A percentile compares a stretch with the other conserved stretches of the same genome.
Evolutionary conservation across 129 eudicot genomes (phyloP).

Genomic region (Flaveria bidentis): DNA sequence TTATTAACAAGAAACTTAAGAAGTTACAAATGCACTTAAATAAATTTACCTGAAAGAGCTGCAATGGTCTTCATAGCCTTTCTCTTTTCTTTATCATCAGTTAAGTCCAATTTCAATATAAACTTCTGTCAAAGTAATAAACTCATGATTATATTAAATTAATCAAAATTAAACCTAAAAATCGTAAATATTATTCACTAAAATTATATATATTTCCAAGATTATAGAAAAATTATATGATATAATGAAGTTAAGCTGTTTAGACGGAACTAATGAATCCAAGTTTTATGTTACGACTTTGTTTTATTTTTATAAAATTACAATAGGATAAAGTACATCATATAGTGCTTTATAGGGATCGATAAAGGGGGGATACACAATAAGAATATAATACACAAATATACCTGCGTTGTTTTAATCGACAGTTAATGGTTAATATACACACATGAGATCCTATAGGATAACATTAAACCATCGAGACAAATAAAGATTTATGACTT

Average conservation of each 20-base stretch:
- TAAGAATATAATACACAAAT: background rate
- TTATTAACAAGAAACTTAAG: background rate
- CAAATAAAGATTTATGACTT: conserved; percentile 10
- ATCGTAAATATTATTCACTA: conserved; percentile 1
- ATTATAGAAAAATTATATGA: background rate
- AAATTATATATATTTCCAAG: background rate
- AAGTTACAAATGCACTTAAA: background rate
- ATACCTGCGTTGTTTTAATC: too few species aligned
- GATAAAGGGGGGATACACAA: conserved; percentile 2
- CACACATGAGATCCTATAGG: conserved; percentile 9
- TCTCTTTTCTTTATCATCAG: conserved; percentile 48
- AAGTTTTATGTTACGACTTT: background rate
- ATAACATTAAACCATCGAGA: conserved; percentile 3
- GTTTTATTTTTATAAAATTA: background rate
- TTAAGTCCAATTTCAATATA: conserved; percentile 44
- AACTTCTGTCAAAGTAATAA: conserved; percentile 28
- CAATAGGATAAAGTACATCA: conserved; percentile 6
- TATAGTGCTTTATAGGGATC: conserved; percentile 33
- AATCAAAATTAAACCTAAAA: background rate
- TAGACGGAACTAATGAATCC: background rate
- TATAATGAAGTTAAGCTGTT: background rate
- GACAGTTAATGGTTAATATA: background rate
- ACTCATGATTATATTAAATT: background rate
- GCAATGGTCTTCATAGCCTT: conserved; percentile 53
- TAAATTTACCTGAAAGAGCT: conserved; percentile 41